Evolutionary conservation across 2,329 filamentous ascomycete species (phyloP).

Genomic region (Penicillium sp.): DNA sequence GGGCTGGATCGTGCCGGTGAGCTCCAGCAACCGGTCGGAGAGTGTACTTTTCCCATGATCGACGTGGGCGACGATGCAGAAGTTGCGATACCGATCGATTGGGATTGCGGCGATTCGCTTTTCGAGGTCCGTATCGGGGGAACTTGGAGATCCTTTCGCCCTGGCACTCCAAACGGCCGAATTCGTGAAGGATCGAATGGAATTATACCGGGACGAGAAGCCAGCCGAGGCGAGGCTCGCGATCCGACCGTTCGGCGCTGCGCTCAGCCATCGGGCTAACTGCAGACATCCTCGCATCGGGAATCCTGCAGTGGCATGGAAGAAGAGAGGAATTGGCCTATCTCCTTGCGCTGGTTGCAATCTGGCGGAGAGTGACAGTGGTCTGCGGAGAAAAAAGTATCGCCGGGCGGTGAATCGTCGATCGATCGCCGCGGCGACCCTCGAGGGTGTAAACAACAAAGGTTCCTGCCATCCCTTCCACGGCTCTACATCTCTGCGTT

Average conservation of each 20-base stretch:
- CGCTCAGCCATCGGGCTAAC: constrained; percentile 54
- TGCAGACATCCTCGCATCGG: constrained; percentile 56
- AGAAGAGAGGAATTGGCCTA: constrained; percentile 14
- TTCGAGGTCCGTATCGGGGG: constrained; percentile 60
- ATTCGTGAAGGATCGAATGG: constrained; percentile 40
- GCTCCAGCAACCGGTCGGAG: constrained; percentile 87
- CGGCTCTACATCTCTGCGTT: constrained; percentile 8
- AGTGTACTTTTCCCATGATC: constrained; percentile 98
- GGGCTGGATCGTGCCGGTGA: constrained; percentile 88
- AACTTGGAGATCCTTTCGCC: constrained; percentile 28
- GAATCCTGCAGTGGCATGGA: constrained; percentile 45
- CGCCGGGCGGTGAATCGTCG: constrained; percentile 34
- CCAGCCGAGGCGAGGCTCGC: constrained; percentile 39
- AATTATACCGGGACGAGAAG: constrained; percentile 27
- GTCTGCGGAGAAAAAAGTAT: constrained; percentile 43
- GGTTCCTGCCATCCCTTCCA: constrained; percentile 17
- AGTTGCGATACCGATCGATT: constrained; percentile 74
- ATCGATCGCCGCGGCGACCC: constrained; percentile 46
- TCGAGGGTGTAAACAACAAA: constrained; percentile 49
- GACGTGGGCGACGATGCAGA: constrained; percentile 98
- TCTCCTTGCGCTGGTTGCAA: constrained; percentile 8
- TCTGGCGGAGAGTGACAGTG: constrained; percentile 4
- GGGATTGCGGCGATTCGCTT: constrained; percentile 60
- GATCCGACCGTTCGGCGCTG: constrained; percentile 43
- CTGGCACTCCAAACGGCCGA: constrained; percentile 36